Evolutionary conservation across 495 filamentous ascomycete genomes (phyloP).

Genomic region (Cudoniella acicularis): DNA sequence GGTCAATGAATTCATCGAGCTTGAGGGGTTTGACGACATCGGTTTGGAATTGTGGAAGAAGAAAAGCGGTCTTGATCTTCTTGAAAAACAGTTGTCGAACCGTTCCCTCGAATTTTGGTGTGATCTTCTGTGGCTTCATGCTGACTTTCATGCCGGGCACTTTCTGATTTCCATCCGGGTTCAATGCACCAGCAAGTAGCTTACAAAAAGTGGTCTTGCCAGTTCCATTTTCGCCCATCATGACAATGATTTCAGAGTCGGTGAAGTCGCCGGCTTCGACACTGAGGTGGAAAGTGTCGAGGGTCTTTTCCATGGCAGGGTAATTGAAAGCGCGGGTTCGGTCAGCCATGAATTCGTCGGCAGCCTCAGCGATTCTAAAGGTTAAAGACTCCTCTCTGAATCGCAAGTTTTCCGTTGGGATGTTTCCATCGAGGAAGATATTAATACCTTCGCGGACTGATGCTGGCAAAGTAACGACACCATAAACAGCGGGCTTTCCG

Average conservation of each 20-base stretch:
- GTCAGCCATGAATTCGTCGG: conserved; percentile 86
- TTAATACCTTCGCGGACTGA: conserved; percentile 99
- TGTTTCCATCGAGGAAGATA: conserved; percentile 97
- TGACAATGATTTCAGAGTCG: conserved; percentile 96
- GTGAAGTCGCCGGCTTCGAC: conserved; percentile 86
- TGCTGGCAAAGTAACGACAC: conserved; percentile 94
- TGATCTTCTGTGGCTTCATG: conserved; percentile 99
- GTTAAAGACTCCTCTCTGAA: conserved; percentile 97
- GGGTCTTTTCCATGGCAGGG: conserved; percentile 88
- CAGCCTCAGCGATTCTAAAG: conserved; percentile 90
- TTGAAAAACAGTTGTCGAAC: conserved; percentile 93
- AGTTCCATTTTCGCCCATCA: conserved; percentile 99
- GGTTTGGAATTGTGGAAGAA: conserved; percentile 96
- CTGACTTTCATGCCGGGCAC: conserved; percentile 93
- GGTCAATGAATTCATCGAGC: conserved; percentile 97
- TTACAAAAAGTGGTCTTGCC: conserved; percentile 97
- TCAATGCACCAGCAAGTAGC: conserved; percentile 87
- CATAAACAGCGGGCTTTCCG: conserved; percentile 90
- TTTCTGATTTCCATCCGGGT: conserved; percentile 72
- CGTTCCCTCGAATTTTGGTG: conserved; percentile 94
- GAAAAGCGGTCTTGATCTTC: conserved; percentile 94
- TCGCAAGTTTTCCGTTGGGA: conserved; percentile 95
- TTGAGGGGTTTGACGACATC: conserved; percentile 98
- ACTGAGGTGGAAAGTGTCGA: conserved; percentile 81
- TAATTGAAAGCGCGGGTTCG: conserved; percentile 81